A percentile compares a stretch with the other conserved stretches of the same genome.
phyloP scores from a whole-genome alignment of 169 alveolate genomes.

The Eimeria praecox region DNA sequence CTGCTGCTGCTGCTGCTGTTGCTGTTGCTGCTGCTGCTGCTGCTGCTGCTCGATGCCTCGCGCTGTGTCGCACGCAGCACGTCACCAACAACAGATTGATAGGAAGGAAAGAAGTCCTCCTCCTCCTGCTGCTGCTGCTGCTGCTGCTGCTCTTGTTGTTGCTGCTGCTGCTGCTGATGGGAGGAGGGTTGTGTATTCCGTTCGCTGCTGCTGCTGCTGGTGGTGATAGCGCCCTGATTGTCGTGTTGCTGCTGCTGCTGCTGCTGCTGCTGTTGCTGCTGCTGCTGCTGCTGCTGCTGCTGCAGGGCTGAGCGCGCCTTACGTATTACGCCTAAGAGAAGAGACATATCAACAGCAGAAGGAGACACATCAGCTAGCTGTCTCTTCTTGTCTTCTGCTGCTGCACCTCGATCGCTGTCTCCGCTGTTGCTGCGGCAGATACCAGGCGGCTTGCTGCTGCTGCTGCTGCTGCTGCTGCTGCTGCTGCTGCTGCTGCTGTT shows the following conservation, averaged over 20 bases:
- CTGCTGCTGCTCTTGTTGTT: constrained; percentile 29
- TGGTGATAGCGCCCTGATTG: neutral
- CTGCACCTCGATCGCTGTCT: neutral
- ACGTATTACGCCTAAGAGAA: neutral
- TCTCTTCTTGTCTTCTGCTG: neutral
- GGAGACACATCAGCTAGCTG: neutral
- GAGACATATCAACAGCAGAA: neutral
- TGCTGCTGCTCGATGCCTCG: constrained; percentile 12
- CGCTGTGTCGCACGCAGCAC: constrained; percentile 9
- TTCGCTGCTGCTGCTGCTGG: too few species aligned
- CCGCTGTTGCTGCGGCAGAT: constrained; percentile 39
- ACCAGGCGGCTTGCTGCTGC: constrained; percentile 25
- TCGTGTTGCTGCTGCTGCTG: constrained; percentile 27
- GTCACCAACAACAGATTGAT: neutral
- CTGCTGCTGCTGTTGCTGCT: constrained; percentile 41
- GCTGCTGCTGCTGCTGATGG: constrained; percentile 33
- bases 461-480: constrained; percentile 26
- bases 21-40: constrained; percentile 53
- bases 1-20: constrained; percentile 41
- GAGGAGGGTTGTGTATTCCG: neutral
- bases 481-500: too few species aligned
- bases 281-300: constrained; percentile 52
- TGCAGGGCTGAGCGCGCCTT: constrained; percentile 16
- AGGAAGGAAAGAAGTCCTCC: neutral
- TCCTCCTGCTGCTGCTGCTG: neutral